Conservation (phyloP, 345 rosid genomes). For the Heritiera littoralis region DNA sequence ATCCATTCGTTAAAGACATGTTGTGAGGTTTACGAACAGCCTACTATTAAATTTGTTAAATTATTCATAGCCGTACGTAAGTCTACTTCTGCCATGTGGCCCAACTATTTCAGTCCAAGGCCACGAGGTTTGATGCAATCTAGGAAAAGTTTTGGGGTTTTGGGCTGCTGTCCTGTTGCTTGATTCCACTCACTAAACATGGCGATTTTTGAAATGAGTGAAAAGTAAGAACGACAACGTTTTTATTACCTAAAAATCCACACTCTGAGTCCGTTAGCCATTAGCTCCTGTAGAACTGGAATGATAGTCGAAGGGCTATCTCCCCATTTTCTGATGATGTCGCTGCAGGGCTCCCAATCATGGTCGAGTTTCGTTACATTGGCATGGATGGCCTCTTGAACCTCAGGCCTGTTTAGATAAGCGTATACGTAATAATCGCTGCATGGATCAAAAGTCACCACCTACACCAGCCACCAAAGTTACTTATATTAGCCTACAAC, state of each 20-base stretch:
- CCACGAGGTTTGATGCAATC: too few species aligned
- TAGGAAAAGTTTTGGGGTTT: not conserved
- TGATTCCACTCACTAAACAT: not conserved
- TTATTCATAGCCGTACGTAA: not conserved
- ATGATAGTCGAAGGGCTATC: conserved; percentile 75
- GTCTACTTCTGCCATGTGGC: not conserved
- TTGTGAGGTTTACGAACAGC: not conserved
- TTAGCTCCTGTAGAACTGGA: conserved; percentile 56
- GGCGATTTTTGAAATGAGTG: not conserved
- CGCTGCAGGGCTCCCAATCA: conserved; percentile 80
- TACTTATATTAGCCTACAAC: too few species aligned
- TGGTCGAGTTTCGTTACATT: conserved; percentile 65
- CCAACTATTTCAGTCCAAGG: too few species aligned
- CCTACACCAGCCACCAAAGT: conserved; percentile 28
- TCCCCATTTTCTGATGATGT: conserved; percentile 47
- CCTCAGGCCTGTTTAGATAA: conserved; percentile 69
- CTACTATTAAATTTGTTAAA: not conserved
- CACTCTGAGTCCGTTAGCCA: conserved; percentile 56
- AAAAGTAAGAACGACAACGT: not conserved
- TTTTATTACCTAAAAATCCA: conserved; percentile 66
- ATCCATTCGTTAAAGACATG: conserved; percentile 5
- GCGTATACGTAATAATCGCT: conserved; percentile 59
- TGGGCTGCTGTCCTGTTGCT: not conserved
- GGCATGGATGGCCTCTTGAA: conserved; percentile 85
- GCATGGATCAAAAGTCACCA: conserved; percentile 65